Evolutionary conservation across 305 asterid genomes (phyloP).

Genomic region (Galium porrigens): DNA sequence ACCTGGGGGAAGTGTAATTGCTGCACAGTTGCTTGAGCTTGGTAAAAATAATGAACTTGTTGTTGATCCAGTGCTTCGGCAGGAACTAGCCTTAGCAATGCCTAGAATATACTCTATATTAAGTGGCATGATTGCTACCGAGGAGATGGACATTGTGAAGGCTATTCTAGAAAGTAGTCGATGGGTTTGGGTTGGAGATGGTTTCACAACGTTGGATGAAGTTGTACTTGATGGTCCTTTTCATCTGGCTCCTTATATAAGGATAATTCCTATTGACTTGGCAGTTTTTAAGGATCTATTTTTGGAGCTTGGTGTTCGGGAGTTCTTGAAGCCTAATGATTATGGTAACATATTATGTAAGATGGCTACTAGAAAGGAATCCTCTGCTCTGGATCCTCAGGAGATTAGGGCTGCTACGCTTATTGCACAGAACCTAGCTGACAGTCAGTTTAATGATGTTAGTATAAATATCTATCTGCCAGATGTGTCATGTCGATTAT

Average conservation of each 20-base stretch:
- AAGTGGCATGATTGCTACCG: constrained; percentile 57
- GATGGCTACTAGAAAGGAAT: constrained; percentile 64
- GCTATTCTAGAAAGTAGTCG: constrained; percentile 88
- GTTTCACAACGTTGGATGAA: constrained; percentile 76
- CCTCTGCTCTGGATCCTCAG: constrained; percentile 55
- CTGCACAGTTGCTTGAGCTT: constrained; percentile 97
- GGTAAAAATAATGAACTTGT: constrained; percentile 85
- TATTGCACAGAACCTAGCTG: constrained; percentile 85
- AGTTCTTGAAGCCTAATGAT: constrained; percentile 59
- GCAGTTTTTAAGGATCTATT: constrained; percentile 80
- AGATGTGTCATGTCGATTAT: constrained; percentile 62
- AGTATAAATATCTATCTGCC: constrained; percentile 60
- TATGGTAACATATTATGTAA: constrained; percentile 62
- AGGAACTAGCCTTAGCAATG: constrained; percentile 83
- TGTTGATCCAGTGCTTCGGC: constrained; percentile 59
- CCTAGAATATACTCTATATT: constrained; percentile 79
- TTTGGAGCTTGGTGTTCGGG: constrained; percentile 76
- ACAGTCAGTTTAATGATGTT: constrained; percentile 52
- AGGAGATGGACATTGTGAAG: constrained; percentile 82
- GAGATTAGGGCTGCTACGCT: constrained; percentile 74
- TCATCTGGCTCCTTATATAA: constrained; percentile 90
- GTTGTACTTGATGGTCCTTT: constrained; percentile 92
- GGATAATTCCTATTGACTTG: constrained; percentile 82
- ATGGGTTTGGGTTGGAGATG: constrained; percentile 99
- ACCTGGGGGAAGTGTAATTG: constrained; percentile 86